Conservation (phyloP, 306 rosid genomes). For the Corylus heterophylla region DNA sequence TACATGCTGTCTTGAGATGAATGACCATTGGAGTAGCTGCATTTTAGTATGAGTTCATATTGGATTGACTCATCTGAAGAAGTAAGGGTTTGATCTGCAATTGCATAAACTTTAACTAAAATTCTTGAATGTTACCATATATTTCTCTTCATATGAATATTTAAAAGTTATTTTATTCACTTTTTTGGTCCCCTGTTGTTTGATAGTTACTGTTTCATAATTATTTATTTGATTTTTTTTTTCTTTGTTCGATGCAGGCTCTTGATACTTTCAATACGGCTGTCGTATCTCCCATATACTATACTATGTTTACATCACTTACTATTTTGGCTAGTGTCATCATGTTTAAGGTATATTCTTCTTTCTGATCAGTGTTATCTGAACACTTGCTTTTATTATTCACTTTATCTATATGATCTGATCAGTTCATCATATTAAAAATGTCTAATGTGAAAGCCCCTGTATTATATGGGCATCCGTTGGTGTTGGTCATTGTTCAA, state of each 20-base stretch:
- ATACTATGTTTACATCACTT: slow-evolving; percentile 95
- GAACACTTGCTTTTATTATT: not conserved
- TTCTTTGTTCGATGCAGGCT: slow-evolving; percentile 60
- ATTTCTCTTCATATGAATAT: not conserved
- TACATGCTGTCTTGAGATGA: not conserved
- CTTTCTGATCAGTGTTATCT: slow-evolving; percentile 16
- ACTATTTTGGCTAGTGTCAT: slow-evolving; percentile 97
- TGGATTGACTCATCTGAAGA: not conserved
- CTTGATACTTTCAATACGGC: slow-evolving; percentile 98
- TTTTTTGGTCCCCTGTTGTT: not conserved
- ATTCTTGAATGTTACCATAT: not conserved
- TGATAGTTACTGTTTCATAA: slow-evolving; percentile 15
- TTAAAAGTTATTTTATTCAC: not conserved
- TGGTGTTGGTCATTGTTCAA: not conserved
- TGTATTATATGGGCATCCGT: not conserved
- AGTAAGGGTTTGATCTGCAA: not conserved
- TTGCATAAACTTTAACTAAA: not conserved
- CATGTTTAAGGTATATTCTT: slow-evolving; percentile 85
- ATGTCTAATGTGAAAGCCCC: not conserved
- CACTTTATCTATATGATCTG: too few species aligned
- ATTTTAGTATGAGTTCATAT: not conserved
- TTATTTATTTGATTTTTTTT: slow-evolving; percentile 21
- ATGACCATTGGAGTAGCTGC: not conserved
- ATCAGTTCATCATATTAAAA: too few species aligned
- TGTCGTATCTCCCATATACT: slow-evolving; percentile 99